phyloP scores from a whole-genome alignment of 768 basidiomycete genomes.

The Russula virescens region DNA sequence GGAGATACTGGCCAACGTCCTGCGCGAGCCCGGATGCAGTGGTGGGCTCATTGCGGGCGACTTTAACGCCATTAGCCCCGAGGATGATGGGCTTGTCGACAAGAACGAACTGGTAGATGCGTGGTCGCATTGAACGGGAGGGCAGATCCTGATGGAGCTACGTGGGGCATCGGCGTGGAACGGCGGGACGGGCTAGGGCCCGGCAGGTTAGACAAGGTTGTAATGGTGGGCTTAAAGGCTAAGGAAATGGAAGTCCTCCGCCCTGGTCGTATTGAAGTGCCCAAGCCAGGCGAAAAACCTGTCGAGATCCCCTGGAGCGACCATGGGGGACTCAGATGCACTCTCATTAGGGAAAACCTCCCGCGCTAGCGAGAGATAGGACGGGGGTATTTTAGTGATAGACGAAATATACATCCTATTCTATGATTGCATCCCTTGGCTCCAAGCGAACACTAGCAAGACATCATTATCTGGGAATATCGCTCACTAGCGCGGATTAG shows the following conservation, averaged over 20 bases:
- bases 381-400: too few relatives aligned
- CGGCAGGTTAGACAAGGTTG: slow-evolving; percentile 35
- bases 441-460: too few relatives aligned
- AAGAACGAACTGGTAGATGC: slow-evolving; percentile 38
- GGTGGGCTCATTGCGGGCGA: slow-evolving; percentile 42
- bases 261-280: slow-evolving; percentile 33
- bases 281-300: slow-evolving; percentile 27
- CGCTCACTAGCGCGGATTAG: too few relatives aligned
- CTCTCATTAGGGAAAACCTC: too few relatives aligned
- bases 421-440: too few relatives aligned
- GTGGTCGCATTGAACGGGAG: slow-evolving; percentile 35
- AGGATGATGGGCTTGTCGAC: slow-evolving; percentile 35
- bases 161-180: slow-evolving; percentile 35
- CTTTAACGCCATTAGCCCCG: slow-evolving; percentile 39
- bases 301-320: slow-evolving; percentile 34
- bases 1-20: slow-evolving; percentile 31
- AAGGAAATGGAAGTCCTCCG: slow-evolving; percentile 34
- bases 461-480: too few relatives aligned
- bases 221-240: slow-evolving; percentile 33
- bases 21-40: slow-evolving; percentile 38
- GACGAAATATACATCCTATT: too few relatives aligned
- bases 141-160: slow-evolving; percentile 31
- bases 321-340: slow-evolving; percentile 35
- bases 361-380: too few relatives aligned
- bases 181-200: slow-evolving; percentile 27